Evolutionary conservation across 2,329 filamentous ascomycete genomes (phyloP).

Genomic region (Stemphylium vesicarium): DNA sequence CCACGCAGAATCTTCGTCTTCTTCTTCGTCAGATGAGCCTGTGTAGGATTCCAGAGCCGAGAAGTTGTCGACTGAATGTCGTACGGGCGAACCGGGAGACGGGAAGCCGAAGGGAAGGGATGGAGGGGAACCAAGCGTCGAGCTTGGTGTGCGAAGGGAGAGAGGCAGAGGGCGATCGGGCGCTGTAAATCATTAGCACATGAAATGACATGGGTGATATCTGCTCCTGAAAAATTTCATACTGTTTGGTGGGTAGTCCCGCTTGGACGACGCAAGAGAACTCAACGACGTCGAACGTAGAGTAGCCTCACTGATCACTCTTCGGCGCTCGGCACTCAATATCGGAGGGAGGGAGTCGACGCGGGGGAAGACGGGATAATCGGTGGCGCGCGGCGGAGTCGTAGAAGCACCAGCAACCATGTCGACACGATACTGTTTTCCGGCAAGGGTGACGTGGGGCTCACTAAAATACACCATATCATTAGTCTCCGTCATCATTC

Average conservation of each 20-base stretch:
- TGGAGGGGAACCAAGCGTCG: slow-evolving; percentile 4
- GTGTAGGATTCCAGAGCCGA: not conserved
- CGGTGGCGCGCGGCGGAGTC: not conserved
- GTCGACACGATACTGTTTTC: not conserved
- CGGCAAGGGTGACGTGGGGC: not conserved
- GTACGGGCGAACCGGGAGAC: not conserved
- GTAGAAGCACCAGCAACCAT: not conserved
- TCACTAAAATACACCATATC: not conserved
- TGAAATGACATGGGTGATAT: not conserved
- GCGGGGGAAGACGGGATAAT: not conserved
- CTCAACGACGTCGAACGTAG: not conserved
- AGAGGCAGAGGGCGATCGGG: slow-evolving; percentile 40
- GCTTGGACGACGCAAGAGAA: not conserved
- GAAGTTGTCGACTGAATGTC: not conserved
- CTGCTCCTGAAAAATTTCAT: not conserved
- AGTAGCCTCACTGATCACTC: not conserved
- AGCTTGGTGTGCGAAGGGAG: slow-evolving; percentile 19
- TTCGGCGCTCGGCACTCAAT: not conserved
- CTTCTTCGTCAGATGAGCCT: not conserved
- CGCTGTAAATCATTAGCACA: slow-evolving; percentile 16
- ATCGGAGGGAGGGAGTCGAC: not conserved
- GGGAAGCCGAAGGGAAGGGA: slow-evolving; percentile 2
- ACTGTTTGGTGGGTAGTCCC: slow-evolving; percentile 23
- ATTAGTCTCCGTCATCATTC: not conserved
- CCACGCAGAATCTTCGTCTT: not conserved